These are phyloP conservation scores for Fallopia convolvulus DNA, from an alignment of 148 eudicot genomes.

Conservation along the genomic window DNA sequence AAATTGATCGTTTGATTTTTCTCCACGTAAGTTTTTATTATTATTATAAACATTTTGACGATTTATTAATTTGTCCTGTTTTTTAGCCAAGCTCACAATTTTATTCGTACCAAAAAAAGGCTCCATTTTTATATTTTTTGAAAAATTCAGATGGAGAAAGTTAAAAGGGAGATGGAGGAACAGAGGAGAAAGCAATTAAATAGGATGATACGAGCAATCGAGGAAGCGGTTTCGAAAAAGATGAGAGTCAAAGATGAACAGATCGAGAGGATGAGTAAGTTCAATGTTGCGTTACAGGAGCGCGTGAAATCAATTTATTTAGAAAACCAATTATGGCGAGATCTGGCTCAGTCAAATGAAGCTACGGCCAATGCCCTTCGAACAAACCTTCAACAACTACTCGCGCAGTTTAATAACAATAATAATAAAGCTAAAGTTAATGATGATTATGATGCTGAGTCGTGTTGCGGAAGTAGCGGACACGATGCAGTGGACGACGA, in stretches of 20 bases:
- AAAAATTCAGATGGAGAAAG: slow-evolving; percentile 42
- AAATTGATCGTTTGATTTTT: slow-evolving; percentile 48
- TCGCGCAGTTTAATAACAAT: slow-evolving; percentile 21
- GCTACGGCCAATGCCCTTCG: slow-evolving; percentile 64
- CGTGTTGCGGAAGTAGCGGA: too few relatives aligned
- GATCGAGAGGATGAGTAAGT: slow-evolving; percentile 38
- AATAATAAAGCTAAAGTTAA: too few relatives aligned
- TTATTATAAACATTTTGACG: too few relatives aligned
- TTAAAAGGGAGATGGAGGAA: slow-evolving; percentile 48
- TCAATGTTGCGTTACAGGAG: slow-evolving; percentile 54
- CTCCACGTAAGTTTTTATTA: slow-evolving; percentile 40
- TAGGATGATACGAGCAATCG: slow-evolving; percentile 32
- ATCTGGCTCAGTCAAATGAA: slow-evolving; percentile 75
- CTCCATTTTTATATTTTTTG: too few relatives aligned
- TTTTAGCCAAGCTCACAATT: too few relatives aligned
- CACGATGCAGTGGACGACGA: too few relatives aligned
- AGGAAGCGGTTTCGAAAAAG: slow-evolving; percentile 34
- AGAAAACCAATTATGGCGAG: slow-evolving; percentile 79
- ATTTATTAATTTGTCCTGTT: neutral
- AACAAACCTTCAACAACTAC: slow-evolving; percentile 47
- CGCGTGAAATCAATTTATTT: slow-evolving; percentile 41
- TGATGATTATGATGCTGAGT: too few relatives aligned
- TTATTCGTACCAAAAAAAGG: too few relatives aligned
- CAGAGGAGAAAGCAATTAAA: slow-evolving; percentile 29
- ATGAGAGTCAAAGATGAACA: slow-evolving; percentile 52